Evolutionary conservation across 139 green algal species (phyloP).

Genomic region (Trebouxia sp.): DNA sequence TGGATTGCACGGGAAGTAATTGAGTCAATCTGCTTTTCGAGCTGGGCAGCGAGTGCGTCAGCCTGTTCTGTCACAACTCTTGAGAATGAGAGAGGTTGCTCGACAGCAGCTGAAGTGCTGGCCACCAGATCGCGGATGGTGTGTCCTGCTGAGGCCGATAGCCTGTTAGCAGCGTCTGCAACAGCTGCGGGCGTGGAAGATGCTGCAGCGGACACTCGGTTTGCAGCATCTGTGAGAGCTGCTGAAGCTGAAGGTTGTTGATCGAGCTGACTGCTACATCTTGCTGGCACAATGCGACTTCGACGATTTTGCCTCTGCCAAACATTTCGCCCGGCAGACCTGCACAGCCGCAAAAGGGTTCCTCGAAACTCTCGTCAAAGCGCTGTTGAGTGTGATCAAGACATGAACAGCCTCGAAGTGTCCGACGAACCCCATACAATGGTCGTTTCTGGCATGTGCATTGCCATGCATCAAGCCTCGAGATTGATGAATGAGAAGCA

Average conservation of each 20-base stretch:
- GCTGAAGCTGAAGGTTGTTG: not conserved
- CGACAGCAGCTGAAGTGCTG: not conserved
- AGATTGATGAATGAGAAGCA: too few species aligned
- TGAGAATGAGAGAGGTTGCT: not conserved
- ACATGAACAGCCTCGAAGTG: too few species aligned
- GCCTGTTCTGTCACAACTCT: not conserved
- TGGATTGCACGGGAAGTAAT: not conserved
- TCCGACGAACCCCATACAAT: too few species aligned
- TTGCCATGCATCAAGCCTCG: too few species aligned
- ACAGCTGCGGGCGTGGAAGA: not conserved
- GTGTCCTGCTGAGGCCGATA: not conserved
- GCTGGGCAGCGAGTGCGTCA: not conserved
- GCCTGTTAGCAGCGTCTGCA: constrained; percentile 10
- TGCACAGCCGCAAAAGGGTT: too few species aligned
- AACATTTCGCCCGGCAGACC: not conserved
- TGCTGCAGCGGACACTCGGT: not conserved
- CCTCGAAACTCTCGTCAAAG: too few species aligned
- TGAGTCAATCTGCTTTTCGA: not conserved
- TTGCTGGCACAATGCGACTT: not conserved
- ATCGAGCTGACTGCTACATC: not conserved
- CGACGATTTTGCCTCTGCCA: not conserved
- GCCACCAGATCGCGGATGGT: not conserved
- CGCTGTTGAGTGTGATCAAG: too few species aligned
- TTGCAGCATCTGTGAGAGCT: not conserved
- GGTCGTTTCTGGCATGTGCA: too few species aligned